These are phyloP conservation scores for Diaporthe capsici DNA, from an alignment of 2,329 filamentous ascomycete genomes.

Conservation along the genomic window DNA sequence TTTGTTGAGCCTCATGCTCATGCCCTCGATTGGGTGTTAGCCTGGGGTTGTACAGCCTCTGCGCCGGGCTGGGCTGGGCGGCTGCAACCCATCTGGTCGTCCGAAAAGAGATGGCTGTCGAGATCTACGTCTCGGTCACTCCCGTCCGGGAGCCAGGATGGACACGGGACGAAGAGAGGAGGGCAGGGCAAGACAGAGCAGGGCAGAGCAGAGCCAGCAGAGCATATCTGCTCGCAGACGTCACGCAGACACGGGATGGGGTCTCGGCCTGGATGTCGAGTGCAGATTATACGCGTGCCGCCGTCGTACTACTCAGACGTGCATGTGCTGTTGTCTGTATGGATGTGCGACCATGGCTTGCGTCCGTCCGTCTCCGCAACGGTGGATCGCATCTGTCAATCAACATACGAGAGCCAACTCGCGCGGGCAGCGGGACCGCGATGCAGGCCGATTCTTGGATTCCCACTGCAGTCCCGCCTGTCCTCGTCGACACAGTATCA, in stretches of 20 bases:
- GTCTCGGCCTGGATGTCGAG: background rate
- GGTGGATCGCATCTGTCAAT: constrained; percentile 5
- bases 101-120: background rate
- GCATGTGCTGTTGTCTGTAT: background rate
- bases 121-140: background rate
- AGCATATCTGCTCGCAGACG: too few species aligned
- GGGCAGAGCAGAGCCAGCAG: background rate
- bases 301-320: background rate
- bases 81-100: constrained; percentile 23
- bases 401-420: constrained; percentile 7
- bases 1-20: constrained; percentile 24
- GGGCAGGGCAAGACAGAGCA: background rate
- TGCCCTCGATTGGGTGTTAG: constrained; percentile 2
- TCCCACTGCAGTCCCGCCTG: background rate
- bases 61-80: background rate
- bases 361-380: constrained; percentile 5
- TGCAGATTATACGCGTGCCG: background rate
- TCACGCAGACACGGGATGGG: background rate
- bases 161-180: background rate
- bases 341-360: background rate
- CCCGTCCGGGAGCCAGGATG: background rate
- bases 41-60: constrained; percentile 16
- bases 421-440: background rate
- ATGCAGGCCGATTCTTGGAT: background rate
- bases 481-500: background rate